phyloP scores from a whole-genome alignment of 306 rosid species.

The Glycine latifolia region DNA sequence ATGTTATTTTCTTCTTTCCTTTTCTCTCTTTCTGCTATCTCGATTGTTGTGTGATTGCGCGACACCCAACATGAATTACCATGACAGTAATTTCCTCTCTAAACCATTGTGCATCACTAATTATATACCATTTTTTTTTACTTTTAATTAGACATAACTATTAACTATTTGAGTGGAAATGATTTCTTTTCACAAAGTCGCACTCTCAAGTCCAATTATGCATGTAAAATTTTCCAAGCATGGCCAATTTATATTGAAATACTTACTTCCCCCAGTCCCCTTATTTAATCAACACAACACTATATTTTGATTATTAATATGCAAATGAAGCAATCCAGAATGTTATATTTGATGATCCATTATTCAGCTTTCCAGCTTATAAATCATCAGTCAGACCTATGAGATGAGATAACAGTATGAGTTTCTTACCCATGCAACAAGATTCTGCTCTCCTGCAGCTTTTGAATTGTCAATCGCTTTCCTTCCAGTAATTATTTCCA shows the following conservation, averaged over 20 bases:
- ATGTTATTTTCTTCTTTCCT: no score
- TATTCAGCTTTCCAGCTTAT: not conserved
- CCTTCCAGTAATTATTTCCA: slow-evolving; percentile 95
- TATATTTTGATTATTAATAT: slow-evolving; percentile 24
- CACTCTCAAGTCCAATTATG: slow-evolving; percentile 3
- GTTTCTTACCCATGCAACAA: slow-evolving; percentile 91
- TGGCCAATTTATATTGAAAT: slow-evolving; percentile 8
- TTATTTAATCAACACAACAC: slow-evolving; percentile 26
- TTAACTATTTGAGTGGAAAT: slow-evolving; percentile 34
- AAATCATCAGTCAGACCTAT: no score
- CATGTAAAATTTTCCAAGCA: slow-evolving; percentile 4
- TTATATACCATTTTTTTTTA: not conserved
- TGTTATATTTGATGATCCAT: not conserved
- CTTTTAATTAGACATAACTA: not conserved
- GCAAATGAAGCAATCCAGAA: slow-evolving; percentile 27
- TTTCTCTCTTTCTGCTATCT: no score
- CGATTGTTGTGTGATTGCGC: no score
- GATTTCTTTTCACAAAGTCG: slow-evolving; percentile 8
- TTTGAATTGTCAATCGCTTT: slow-evolving; percentile 81
- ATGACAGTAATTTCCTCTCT: slow-evolving; percentile 19
- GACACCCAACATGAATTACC: no score
- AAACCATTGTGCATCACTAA: slow-evolving; percentile 1
- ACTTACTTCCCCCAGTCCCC: not conserved
- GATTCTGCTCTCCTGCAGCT: slow-evolving; percentile 87
- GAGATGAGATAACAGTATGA: not conserved